Percentiles rank a stretch among this genome's conserved stretches.
Evolutionary conservation across 495 filamentous ascomycete genomes (phyloP).

Genomic region (Chaetomium fimeti): DNA sequence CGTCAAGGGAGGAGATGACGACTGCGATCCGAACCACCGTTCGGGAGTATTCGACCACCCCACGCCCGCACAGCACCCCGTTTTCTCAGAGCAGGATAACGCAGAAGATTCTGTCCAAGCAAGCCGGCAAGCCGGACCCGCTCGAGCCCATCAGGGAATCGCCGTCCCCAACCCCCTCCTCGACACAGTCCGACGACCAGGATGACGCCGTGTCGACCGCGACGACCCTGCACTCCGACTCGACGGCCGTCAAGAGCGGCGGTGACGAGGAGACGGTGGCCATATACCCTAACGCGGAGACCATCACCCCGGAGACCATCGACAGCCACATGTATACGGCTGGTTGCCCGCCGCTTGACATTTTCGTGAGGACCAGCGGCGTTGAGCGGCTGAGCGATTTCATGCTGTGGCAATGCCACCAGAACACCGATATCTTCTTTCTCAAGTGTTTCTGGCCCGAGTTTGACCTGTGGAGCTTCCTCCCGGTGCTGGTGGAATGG

Average conservation of each 20-base stretch:
- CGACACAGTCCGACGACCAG: constrained; percentile 38
- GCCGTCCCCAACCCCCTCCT: constrained; percentile 33
- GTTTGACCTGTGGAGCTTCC: constrained; percentile 90
- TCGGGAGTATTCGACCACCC: constrained; percentile 70
- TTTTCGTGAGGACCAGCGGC: constrained; percentile 86
- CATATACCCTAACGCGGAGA: constrained; percentile 66
- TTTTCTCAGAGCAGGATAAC: constrained; percentile 86
- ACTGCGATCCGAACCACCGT: constrained; percentile 86
- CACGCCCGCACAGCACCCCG: constrained; percentile 58
- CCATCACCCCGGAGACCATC: constrained; percentile 76
- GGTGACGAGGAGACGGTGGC: constrained; percentile 25
- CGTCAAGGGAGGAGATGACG: constrained; percentile 92
- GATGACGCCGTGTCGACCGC: constrained; percentile 59
- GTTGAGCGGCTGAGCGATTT: constrained; percentile 93
- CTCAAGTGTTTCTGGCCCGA: constrained; percentile 93
- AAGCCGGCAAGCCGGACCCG: constrained; percentile 49
- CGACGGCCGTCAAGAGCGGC: constrained; percentile 46
- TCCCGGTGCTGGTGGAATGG: constrained; percentile 91
- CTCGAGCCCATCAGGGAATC: constrained; percentile 49
- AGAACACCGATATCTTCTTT: constrained; percentile 89
- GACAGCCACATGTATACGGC: constrained; percentile 80
- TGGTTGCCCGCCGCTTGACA: constrained; percentile 79
- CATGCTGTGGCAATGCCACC: constrained; percentile 97
- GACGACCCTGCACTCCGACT: constrained; percentile 47
- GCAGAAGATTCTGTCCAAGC: constrained; percentile 69